Conservation (phyloP, 2,329 filamentous ascomycete species). For the Raffaelea albimanens region DNA sequence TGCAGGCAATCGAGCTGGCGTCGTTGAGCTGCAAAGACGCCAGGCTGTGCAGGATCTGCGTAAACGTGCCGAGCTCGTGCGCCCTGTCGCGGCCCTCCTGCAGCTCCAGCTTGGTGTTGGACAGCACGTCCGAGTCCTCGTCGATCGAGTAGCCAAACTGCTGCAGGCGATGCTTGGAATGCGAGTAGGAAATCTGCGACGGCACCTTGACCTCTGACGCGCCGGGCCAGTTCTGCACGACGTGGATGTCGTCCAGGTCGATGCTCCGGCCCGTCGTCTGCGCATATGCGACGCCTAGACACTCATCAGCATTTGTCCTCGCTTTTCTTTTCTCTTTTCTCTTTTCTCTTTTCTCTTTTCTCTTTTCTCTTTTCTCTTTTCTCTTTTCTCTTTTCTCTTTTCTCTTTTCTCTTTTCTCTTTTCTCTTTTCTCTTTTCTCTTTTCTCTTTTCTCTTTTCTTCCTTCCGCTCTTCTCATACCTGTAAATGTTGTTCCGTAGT, state of each 20-base stretch:
- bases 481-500: constrained; percentile 14
- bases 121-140: constrained; percentile 6
- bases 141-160: constrained; percentile 13
- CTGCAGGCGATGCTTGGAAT: background rate
- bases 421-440: too few species aligned
- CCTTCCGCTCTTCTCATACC: too few species aligned
- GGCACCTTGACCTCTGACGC: constrained; percentile 10
- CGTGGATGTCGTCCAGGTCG: constrained; percentile 9
- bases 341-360: background rate
- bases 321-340: background rate
- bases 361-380: background rate
- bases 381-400: background rate
- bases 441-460: too few species aligned
- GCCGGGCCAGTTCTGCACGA: constrained; percentile 10
- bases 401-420: background rate
- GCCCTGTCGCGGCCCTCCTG: constrained; percentile 1
- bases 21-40: constrained; percentile 4
- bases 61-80: constrained; percentile 7
- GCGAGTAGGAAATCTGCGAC: constrained; percentile 12
- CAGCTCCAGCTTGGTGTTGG: constrained; percentile 14
- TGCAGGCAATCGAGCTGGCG: constrained; percentile 1
- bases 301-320: too few species aligned
- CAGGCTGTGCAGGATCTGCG: constrained; percentile 8
- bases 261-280: constrained; percentile 2
- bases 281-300: constrained; percentile 8